Base-by-base conservation (phyloP, 805 yeast genomes). In the Zygosaccharomyces kombuchaensis region DNA sequence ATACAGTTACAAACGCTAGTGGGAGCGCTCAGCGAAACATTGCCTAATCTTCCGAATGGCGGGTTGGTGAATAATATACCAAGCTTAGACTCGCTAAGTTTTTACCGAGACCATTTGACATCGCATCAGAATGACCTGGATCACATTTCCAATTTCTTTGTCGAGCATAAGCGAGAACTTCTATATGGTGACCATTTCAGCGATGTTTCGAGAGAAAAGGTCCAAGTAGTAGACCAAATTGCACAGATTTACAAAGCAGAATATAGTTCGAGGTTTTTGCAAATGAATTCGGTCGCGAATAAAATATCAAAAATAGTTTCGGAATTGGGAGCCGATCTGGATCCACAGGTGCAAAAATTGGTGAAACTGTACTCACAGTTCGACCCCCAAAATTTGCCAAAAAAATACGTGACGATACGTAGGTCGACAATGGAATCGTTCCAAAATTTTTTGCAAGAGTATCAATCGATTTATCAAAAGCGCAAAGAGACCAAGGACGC, bases 401-500 rank as follows among this genome's bases (percentile, higher is more conserved):
- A 44, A 2, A 23, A 27, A 10, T 41, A 36, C 23, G 5, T 44
- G 9, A 43, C 52, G 1, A 56, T 54, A 14, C 40, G 43, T 34
- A 26, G 31, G 12, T 31, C 34, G 5, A 37, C 46, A 10, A 45
- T 51, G 13, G 43, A 43, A n/a, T 38, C 36, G n/a, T 43, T 63
- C 12, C 55, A 58, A 25, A 26, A 13, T 1, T 36, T 52, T 13
- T 22, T 47, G 6, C 32, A 50, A 7, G 46, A 55, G 9, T 55
- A 42, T 38, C 42, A 51, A 39, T 14, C 54, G 53, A 36, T 63
- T 68, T 34, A 63, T 55, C 43, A 66, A 54, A 38, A 68, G 63
- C 40, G 74, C 67, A 51, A 61, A 58, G 57, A 72, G 69, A 53
- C 63, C 58, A 45, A 56, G 57, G 30, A 46, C 16, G 14, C 52